A percentile compares a stretch with the other conserved stretches of the same genome.
These are phyloP conservation scores for Colletotrichum truncatum DNA, from an alignment of 2,329 filamentous ascomycete species.

Conservation along the genomic window DNA sequence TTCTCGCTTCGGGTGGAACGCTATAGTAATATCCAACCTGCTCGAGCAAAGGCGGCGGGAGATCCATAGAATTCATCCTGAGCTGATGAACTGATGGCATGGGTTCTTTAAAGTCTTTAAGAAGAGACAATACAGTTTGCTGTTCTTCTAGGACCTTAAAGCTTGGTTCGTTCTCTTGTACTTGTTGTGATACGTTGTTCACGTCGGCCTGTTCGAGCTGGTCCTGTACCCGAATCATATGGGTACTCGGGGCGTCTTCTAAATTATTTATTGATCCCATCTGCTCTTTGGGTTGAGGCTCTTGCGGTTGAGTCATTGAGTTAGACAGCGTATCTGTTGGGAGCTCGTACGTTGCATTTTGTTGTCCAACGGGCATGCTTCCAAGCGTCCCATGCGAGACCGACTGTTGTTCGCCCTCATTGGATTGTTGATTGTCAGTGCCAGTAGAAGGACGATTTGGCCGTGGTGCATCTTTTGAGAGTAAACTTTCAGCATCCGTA, in stretches of 20 bases:
- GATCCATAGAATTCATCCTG: constrained; percentile 59
- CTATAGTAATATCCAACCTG: constrained; percentile 39
- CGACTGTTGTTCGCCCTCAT: constrained; percentile 52
- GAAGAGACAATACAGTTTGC: constrained; percentile 35
- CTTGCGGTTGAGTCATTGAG: constrained; percentile 59
- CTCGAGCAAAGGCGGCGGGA: constrained; percentile 48
- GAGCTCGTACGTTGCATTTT: constrained; percentile 51
- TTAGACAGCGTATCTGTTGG: constrained; percentile 62
- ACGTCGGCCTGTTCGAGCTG: constrained; percentile 41
- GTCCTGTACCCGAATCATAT: constrained; percentile 45
- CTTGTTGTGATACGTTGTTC: constrained; percentile 40
- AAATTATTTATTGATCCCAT: constrained; percentile 42
- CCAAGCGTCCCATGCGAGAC: constrained; percentile 52
- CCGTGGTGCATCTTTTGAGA: constrained; percentile 54
- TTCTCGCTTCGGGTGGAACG: constrained; percentile 53
- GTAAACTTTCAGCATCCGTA: too few species aligned
- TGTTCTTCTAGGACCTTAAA: constrained; percentile 36
- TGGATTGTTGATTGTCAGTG: constrained; percentile 62
- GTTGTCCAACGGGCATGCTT: constrained; percentile 56
- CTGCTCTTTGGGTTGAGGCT: constrained; percentile 43
- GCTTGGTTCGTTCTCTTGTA: constrained; percentile 37
- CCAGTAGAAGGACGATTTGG: constrained; percentile 58
- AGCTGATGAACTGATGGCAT: constrained; percentile 42
- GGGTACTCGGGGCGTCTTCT: too few species aligned
- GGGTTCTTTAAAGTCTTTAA: constrained; percentile 34